Base-by-base conservation (phyloP, 192 early-diverging fungal species). In the Geranomyces variabilis region DNA sequence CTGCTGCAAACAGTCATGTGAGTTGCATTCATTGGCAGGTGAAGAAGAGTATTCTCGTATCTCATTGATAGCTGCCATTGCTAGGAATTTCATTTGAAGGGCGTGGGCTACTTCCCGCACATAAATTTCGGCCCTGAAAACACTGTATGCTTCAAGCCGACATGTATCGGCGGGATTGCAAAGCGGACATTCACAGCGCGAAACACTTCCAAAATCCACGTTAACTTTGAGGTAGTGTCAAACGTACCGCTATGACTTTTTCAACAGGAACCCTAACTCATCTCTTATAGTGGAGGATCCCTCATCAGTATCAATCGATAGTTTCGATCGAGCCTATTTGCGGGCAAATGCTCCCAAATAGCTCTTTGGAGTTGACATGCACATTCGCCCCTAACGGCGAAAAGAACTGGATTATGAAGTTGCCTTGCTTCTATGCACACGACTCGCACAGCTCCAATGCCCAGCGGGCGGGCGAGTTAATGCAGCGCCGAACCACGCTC, bases 361-460 rank as follows among this genome's bases (percentile, higher is more conserved):
- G 63, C 15, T 41, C 66, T 29, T 61, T 76, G 67, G 43, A 72
- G 1, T 63, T 86, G 26, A 46, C 34, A 8, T 83, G 81, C 61
- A 79, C 76, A 4, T 86, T 86, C 70, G 65, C 77, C 8, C 83
- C 85, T 29, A 81, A 63, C 36, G 46, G 34, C 10, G 71, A 34
- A 19, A 82, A 72, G 55, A 69, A 81, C 26, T 86, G 80, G 78
- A 45, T 67, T 0, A 68, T 86, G 6, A 76, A 77, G 53, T 17
- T 86, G 19, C 85, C 85, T 9, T 86, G 85, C 66, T 84, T 76
- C 58, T 86, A 81, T 75, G 75, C 36, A 28, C 77, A 79, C 64
- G 80, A 81, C 44, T 22, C 29, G 29, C 24, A 70, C 51, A 53
- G 68, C 5, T 41, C 36, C 5, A 41, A 3, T 7, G 36, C 10